phyloP scores from a whole-genome alignment of 169 alveolate species.

The Cryptosporidium andersoni region DNA sequence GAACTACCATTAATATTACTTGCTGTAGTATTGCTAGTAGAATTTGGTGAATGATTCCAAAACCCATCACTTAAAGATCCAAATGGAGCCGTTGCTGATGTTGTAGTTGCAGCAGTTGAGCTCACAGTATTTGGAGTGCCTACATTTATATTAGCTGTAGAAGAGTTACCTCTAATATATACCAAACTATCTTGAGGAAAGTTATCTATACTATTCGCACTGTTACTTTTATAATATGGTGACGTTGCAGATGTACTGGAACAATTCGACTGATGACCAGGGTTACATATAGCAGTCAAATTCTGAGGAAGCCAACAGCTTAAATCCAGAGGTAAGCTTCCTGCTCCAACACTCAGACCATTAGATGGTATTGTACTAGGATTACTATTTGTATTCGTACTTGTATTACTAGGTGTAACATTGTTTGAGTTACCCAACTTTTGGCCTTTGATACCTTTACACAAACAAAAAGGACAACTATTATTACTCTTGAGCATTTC shows the following conservation, averaged over 20 bases:
- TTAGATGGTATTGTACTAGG: neutral
- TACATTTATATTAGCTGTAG: slow-evolving; percentile 14
- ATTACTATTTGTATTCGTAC: slow-evolving; percentile 2
- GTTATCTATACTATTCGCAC: slow-evolving; percentile 27
- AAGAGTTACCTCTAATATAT: slow-evolving; percentile 57
- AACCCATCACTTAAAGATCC: slow-evolving; percentile 55
- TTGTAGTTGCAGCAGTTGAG: neutral
- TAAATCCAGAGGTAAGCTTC: slow-evolving; percentile 51
- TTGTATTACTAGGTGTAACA: slow-evolving; percentile 35
- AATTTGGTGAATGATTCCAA: slow-evolving; percentile 56
- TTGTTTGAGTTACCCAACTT: slow-evolving; percentile 14
- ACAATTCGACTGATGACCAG: slow-evolving; percentile 63
- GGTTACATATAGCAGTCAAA: slow-evolving; percentile 68
- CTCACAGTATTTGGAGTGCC: slow-evolving; percentile 5
- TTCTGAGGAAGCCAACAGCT: slow-evolving; percentile 68
- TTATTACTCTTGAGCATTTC: slow-evolving; percentile 49
- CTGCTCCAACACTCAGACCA: slow-evolving; percentile 45
- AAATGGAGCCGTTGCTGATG: slow-evolving; percentile 26
- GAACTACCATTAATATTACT: slow-evolving; percentile 59
- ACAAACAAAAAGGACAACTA: slow-evolving; percentile 71
- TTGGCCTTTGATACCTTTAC: slow-evolving; percentile 57
- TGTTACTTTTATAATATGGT: slow-evolving; percentile 65
- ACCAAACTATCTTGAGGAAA: slow-evolving; percentile 54
- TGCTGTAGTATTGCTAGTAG: slow-evolving; percentile 5
- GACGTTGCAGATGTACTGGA: slow-evolving; percentile 57